Percentiles rank a stretch among this genome's conserved stretches.
phyloP scores from a whole-genome alignment of 208 protist genomes.

The Trypanosomatidae sp. region DNA sequence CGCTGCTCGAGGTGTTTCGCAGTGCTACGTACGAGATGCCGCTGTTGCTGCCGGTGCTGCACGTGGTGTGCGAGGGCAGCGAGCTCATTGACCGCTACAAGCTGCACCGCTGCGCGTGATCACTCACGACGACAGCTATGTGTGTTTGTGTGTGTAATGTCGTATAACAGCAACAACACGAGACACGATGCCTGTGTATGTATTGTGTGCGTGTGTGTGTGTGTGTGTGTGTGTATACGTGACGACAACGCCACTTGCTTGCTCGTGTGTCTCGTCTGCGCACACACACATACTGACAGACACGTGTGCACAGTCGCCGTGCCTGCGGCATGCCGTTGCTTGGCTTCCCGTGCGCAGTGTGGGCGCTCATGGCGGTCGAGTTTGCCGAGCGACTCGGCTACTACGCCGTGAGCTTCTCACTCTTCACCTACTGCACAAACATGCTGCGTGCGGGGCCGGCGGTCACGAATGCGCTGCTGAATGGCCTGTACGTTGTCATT shows the following conservation, averaged over 20 bases:
- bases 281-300: conserved; percentile 6
- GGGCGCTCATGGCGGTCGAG: conserved; percentile 37
- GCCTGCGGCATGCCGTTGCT: background rate
- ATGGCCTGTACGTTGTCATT: conserved; percentile 32
- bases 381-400: conserved; percentile 46
- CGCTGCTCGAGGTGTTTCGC: conserved; percentile 76
- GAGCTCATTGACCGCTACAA: conserved; percentile 43
- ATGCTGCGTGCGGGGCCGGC: conserved; percentile 26
- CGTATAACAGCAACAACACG: background rate
- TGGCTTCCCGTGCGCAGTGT: conserved; percentile 17
- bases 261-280: conserved; percentile 7
- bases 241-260: background rate
- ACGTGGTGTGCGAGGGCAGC: conserved; percentile 47
- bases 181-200: background rate
- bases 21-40: conserved; percentile 62
- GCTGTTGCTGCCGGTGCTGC: conserved; percentile 53
- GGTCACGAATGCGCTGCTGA: conserved; percentile 25
- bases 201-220: conserved; percentile 2
- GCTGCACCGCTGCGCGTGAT: conserved; percentile 12
- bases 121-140: background rate
- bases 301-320: background rate
- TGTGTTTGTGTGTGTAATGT: background rate
- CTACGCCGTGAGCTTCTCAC: conserved; percentile 45
- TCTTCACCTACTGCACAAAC: conserved; percentile 47
- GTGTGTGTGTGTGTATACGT: background rate